Evolutionary conservation across 2,329 filamentous ascomycete species (phyloP).

Genomic region (Fusarium sp.): DNA sequence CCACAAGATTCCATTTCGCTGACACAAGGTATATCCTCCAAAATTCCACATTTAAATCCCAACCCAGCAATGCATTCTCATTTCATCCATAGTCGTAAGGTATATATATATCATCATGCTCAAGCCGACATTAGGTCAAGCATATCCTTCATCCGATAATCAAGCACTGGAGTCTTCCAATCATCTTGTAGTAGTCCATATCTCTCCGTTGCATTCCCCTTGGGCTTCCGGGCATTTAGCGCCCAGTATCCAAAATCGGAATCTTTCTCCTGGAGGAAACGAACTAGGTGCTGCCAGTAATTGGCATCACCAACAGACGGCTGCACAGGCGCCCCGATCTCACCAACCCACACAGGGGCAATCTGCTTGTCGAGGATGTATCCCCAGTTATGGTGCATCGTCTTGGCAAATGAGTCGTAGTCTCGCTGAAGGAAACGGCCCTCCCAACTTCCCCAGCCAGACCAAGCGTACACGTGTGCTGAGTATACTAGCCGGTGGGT

Average conservation of each 20-base stretch:
- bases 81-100: constrained; percentile 9
- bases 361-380: constrained; percentile 62
- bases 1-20: not conserved
- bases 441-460: constrained; percentile 70
- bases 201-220: constrained; percentile 63
- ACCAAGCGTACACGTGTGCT: constrained; percentile 75
- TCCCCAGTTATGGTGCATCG: constrained; percentile 73
- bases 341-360: constrained; percentile 73
- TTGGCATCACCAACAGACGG: constrained; percentile 66
- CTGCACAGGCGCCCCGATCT: constrained; percentile 67
- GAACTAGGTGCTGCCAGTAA: constrained; percentile 72
- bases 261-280: constrained; percentile 65
- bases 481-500: constrained; percentile 70
- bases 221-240: constrained; percentile 71
- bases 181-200: constrained; percentile 71
- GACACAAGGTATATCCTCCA: constrained; percentile 27
- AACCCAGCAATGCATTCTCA: constrained; percentile 2
- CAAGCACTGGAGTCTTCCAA: constrained; percentile 69
- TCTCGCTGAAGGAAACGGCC: constrained; percentile 68
- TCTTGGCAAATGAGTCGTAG: constrained; percentile 68
- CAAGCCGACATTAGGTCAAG: constrained; percentile 57
- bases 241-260: constrained; percentile 78
- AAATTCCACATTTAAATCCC: not conserved
- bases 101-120: not conserved
- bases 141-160: constrained; percentile 71